A percentile compares a stretch with the other conserved stretches of the same genome.
phyloP scores from a whole-genome alignment of 306 rosid species.

The Lotus japonicus region DNA sequence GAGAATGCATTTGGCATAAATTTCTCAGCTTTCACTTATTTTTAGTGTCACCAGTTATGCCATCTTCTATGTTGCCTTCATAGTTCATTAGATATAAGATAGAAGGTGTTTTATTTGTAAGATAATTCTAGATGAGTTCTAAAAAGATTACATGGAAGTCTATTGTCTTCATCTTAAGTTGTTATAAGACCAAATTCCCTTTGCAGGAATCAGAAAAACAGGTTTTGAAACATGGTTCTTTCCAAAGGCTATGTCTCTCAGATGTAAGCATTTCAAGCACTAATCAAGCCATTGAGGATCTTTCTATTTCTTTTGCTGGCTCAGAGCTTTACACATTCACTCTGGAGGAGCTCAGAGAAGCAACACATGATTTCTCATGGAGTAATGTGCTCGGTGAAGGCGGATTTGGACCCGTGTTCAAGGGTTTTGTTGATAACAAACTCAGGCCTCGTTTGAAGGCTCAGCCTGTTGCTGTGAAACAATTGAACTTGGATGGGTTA shows the following conservation, averaged over 20 bases:
- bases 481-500: conserved; percentile 65
- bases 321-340: conserved; percentile 57
- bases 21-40: conserved; percentile 19
- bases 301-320: conserved; percentile 64
- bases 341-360: conserved; percentile 53
- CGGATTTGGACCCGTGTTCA: conserved; percentile 85
- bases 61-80: conserved; percentile 20
- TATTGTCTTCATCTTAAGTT: conserved; percentile 47
- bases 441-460: conserved; percentile 57
- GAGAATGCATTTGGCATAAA: conserved; percentile 31
- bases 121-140: conserved; percentile 28
- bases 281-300: conserved; percentile 39
- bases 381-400: conserved; percentile 80
- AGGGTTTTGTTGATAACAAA: conserved; percentile 67
- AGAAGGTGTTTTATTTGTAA: conserved; percentile 8
- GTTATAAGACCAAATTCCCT: conserved; percentile 36
- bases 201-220: conserved; percentile 23
- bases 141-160: conserved; percentile 73
- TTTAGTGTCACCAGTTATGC: conserved; percentile 6
- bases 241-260: conserved; percentile 53
- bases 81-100: conserved; percentile 7
- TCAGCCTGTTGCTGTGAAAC: conserved; percentile 74
- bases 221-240: conserved; percentile 33
- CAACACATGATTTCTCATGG: conserved; percentile 57
- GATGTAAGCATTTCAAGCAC: conserved; percentile 59